Conservation (phyloP, 805 yeast species). For the Candida endomychidarum region DNA sequence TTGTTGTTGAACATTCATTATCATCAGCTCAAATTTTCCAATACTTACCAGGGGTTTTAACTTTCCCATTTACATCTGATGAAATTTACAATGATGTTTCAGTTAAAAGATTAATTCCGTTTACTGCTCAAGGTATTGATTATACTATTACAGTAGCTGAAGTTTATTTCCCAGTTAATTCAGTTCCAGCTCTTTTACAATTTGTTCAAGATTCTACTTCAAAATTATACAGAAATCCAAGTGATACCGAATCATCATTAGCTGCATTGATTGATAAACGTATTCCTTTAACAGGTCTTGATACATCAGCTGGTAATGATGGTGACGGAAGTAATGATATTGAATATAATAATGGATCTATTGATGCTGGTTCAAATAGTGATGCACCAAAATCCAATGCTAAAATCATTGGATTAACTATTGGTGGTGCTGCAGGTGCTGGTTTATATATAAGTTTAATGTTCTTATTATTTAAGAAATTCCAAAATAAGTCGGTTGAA, state of each 20-base stretch:
- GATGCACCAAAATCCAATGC: slow-evolving; percentile 25
- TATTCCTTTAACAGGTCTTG: slow-evolving; percentile 55
- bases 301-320: slow-evolving; percentile 16
- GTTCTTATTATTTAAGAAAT: slow-evolving; percentile 53
- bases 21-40: slow-evolving; percentile 84
- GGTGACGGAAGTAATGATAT: slow-evolving; percentile 17
- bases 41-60: slow-evolving; percentile 74
- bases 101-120: slow-evolving; percentile 75
- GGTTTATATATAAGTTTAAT: slow-evolving; percentile 61
- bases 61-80: slow-evolving; percentile 52
- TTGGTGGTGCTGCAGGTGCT: slow-evolving; percentile 83
- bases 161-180: slow-evolving; percentile 68
- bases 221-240: slow-evolving; percentile 57
- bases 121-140: slow-evolving; percentile 47
- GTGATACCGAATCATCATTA: slow-evolving; percentile 53
- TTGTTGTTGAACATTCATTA: slow-evolving; percentile 68
- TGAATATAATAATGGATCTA: slow-evolving; percentile 32
- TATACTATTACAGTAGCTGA: slow-evolving; percentile 88
- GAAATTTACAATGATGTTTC: slow-evolving; percentile 42
- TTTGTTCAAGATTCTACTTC: slow-evolving; percentile 55
- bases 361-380: slow-evolving; percentile 23
- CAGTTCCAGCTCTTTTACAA: slow-evolving; percentile 49
- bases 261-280: slow-evolving; percentile 71
- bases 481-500: slow-evolving; percentile 39
- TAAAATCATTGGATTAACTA: slow-evolving; percentile 71